Evolutionary conservation across 192 early-diverging fungal species (phyloP).

Genomic region (Podila epicladia): DNA sequence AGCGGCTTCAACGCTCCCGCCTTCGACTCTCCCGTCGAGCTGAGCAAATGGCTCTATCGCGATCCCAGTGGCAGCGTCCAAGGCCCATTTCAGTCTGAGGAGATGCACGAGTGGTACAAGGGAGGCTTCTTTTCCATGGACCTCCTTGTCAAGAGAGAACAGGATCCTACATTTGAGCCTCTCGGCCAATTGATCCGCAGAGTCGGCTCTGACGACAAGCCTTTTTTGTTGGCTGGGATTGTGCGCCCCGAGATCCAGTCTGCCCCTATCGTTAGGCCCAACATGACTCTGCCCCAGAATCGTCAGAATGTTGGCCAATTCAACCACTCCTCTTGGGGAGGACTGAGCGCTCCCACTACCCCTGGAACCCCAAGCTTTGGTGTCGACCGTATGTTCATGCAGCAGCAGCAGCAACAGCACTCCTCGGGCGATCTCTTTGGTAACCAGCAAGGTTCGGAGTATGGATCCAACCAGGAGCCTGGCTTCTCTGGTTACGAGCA

Average conservation of each 20-base stretch:
- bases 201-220: conserved; percentile 72
- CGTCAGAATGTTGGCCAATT: conserved; percentile 16
- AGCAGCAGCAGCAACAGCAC: conserved; percentile 46
- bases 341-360: conserved; percentile 43
- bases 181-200: conserved; percentile 73
- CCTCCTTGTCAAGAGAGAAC: conserved; percentile 85
- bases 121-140: conserved; percentile 85
- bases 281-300: conserved; percentile 25
- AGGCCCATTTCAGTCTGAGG: conserved; percentile 84
- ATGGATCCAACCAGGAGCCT: conserved; percentile 9
- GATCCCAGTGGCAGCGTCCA: conserved; percentile 88
- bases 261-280: conserved; percentile 19
- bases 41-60: conserved; percentile 81
- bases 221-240: conserved; percentile 63
- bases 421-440: conserved; percentile 38
- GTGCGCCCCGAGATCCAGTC: conserved; percentile 26
- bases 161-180: conserved; percentile 82
- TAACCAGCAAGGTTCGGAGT: conserved; percentile 33
- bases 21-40: conserved; percentile 30
- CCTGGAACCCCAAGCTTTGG: conserved; percentile 41
- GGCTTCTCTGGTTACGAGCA: conserved; percentile 16
- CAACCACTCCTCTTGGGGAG: conserved; percentile 20
- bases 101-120: conserved; percentile 97
- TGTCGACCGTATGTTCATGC: conserved; percentile 33
- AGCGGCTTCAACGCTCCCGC: neutral